phyloP scores from a whole-genome alignment of 768 basidiomycete genomes.

The Boletus reticuloceps region DNA sequence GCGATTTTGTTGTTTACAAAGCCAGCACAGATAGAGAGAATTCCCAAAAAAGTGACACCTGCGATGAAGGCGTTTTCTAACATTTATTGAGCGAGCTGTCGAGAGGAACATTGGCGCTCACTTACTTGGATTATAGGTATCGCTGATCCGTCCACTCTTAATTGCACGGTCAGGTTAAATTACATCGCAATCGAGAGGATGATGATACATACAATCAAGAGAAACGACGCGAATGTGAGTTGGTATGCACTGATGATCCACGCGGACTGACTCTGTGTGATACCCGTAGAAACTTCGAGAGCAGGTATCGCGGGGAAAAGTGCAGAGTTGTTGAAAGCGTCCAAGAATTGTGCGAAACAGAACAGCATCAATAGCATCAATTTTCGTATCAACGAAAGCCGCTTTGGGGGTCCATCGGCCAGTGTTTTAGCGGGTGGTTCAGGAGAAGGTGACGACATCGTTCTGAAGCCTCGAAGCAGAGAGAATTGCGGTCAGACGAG shows the following conservation, averaged over 20 bases:
- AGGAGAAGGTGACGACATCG: constrained; percentile 7
- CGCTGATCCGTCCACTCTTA: constrained; percentile 27
- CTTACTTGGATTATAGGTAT: constrained; percentile 33
- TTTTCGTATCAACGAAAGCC: constrained; percentile 27
- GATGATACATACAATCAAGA: constrained; percentile 19
- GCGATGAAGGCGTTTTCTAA: constrained; percentile 41
- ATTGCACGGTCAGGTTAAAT: not conserved
- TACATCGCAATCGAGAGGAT: constrained; percentile 1
- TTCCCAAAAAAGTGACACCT: constrained; percentile 41
- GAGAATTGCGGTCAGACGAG: not conserved
- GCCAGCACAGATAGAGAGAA: constrained; percentile 44
- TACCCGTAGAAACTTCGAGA: constrained; percentile 20
- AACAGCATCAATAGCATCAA: constrained; percentile 34
- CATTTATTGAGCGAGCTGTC: constrained; percentile 30
- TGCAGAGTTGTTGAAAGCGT: constrained; percentile 43
- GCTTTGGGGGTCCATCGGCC: constrained; percentile 1
- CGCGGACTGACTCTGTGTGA: constrained; percentile 8
- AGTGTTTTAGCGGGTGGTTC: not conserved
- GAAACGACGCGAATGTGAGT: constrained; percentile 46
- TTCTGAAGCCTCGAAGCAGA: not conserved
- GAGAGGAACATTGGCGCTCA: constrained; percentile 13
- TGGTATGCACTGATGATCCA: constrained; percentile 47
- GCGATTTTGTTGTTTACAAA: constrained; percentile 45
- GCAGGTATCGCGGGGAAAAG: constrained; percentile 39
- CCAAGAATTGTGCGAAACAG: constrained; percentile 44